These are phyloP conservation scores for Raffaelea ambrosiae DNA, from an alignment of 2,329 filamentous ascomycete species.

Conservation along the genomic window DNA sequence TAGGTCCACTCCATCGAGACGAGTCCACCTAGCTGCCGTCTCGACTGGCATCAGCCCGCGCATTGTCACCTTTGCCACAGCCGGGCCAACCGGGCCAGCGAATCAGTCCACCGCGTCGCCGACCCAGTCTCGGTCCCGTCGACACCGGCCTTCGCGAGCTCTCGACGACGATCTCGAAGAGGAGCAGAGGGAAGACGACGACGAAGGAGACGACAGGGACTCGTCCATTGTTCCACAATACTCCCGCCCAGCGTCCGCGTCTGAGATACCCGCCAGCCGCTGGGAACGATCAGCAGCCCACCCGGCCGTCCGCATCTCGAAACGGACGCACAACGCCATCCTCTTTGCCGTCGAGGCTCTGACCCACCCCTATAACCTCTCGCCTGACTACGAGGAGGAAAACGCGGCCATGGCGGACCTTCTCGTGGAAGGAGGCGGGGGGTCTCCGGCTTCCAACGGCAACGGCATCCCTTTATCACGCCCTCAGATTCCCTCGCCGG, in stretches of 20 bases:
- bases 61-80: constrained; percentile 26
- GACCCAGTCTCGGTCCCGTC: constrained; percentile 8
- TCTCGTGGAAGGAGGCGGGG: constrained; percentile 41
- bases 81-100: constrained; percentile 15
- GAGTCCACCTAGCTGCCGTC: constrained; percentile 37
- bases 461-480: constrained; percentile 38
- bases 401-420: constrained; percentile 89
- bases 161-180: constrained; percentile 36
- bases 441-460: constrained; percentile 45
- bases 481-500: constrained; percentile 35
- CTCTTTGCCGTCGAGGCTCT: constrained; percentile 87
- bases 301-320: constrained; percentile 59
- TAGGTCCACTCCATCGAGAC: constrained; percentile 16
- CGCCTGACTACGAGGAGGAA: constrained; percentile 76
- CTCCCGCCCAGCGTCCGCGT: neutral
- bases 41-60: constrained; percentile 39
- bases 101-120: neutral
- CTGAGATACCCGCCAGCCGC: constrained; percentile 18
- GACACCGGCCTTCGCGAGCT: constrained; percentile 36
- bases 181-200: constrained; percentile 11
- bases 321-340: constrained; percentile 79
- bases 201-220: constrained; percentile 13
- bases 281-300: constrained; percentile 29
- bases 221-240: constrained; percentile 21
- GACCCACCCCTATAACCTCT: constrained; percentile 73